phyloP scores from a whole-genome alignment of 768 basidiomycete genomes.

The Paxillus rubicundulus region DNA sequence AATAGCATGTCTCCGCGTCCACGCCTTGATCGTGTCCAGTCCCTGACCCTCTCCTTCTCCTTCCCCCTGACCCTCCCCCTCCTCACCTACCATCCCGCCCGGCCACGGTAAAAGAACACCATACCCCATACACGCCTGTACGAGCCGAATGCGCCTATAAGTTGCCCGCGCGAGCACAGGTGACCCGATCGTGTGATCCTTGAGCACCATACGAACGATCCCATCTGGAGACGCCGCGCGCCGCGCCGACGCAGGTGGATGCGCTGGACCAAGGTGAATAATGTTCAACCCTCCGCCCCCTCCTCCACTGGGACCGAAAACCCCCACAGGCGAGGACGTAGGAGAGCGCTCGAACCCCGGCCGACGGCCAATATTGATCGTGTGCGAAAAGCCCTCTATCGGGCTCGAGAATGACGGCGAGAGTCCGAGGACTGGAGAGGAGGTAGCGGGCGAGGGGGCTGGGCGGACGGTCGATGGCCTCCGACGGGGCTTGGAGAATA shows the following conservation, averaged over 20 bases:
- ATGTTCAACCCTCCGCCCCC: constrained; percentile 42
- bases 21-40: constrained; percentile 30
- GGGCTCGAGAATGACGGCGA: constrained; percentile 22
- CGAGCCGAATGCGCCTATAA: constrained; percentile 57
- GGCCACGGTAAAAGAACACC: constrained; percentile 51
- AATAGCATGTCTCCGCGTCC: constrained; percentile 55
- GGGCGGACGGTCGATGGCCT: constrained; percentile 36
- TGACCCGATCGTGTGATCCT: constrained; percentile 48
- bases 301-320: constrained; percentile 10
- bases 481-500: constrained; percentile 57
- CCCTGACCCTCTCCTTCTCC: too few relatives aligned
- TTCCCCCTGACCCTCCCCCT: too few relatives aligned
- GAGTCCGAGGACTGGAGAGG: constrained; percentile 41
- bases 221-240: not conserved
- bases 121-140: constrained; percentile 67
- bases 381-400: constrained; percentile 20
- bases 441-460: constrained; percentile 42
- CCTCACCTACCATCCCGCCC: constrained; percentile 11
- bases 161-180: constrained; percentile 52
- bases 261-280: constrained; percentile 58
- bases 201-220: constrained; percentile 13
- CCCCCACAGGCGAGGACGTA: constrained; percentile 37
- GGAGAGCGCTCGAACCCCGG: constrained; percentile 43
- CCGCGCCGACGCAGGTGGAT: constrained; percentile 21
- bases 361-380: constrained; percentile 26